Base-by-base conservation (phyloP, 2,329 filamentous ascomycete genomes). In the Coniosporium tulheliwenetii region DNA sequence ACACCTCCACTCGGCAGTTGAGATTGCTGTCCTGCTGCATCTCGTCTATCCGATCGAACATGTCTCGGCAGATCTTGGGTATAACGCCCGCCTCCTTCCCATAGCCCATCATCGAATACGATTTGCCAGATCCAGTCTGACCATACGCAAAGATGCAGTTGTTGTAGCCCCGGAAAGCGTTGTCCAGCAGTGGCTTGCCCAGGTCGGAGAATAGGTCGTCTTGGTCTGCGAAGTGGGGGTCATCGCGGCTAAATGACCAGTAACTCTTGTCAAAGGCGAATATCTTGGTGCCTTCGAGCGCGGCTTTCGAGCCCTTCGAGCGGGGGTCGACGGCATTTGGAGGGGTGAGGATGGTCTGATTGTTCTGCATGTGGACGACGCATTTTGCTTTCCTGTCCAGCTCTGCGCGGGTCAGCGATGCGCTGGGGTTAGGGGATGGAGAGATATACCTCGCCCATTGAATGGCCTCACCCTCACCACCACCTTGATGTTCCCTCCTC, bases 101-200 rank as follows among this genome's bases (percentile, higher is more conserved):
- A 63, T 96, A 98, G 38, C 91, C 91, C 91, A 98, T 98, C 89
- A 98, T 98, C 30, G 87, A 95, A 62, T 98, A 98, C 12, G 86
- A 95, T 66, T 98, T 98, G 63, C 91, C 91, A 1, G 91, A 96
- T 50, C 91, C 91, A 2, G 91, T 98, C 67, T 98, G 91, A 13
- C 91, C 91, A 58, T 98, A 98, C 10, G 91, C 91, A 59, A 98
- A 98, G 56, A 98, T 98, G 70, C 91, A 98, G 62, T 96, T 98
- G 70, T 98, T 96, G 68, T 96, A 98, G 36, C 91, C 91, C 54
- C 89, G 78, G 58, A 98, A 98, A 13, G 91, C 91, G 74, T 98
- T 98, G 66, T 98, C 89, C 50, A 98, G 73, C 43, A 98, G 71
- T 40, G 91, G 91, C 50, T 78, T 76, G 46, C 91, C 91, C 47